Evolutionary conservation across 176 grass and related monocot species (phyloP).

Genomic region (Luzula sylvatica): DNA sequence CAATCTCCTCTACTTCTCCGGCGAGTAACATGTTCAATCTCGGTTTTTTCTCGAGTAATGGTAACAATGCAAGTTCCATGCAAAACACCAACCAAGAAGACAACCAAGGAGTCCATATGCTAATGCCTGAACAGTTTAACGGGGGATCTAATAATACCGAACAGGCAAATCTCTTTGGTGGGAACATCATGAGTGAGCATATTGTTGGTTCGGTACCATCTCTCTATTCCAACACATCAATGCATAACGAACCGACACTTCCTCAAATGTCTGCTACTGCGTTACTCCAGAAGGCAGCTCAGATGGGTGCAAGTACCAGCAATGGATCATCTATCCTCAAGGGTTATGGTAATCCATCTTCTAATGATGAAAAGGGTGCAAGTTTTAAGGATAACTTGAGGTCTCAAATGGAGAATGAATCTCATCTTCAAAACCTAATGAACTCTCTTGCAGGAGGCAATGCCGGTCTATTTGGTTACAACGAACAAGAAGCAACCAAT

Average conservation of each 20-base stretch:
- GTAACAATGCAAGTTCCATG: constrained; percentile 33
- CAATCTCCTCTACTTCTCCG: constrained; percentile 14
- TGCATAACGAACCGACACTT: constrained; percentile 52
- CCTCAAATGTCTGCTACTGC: constrained; percentile 94
- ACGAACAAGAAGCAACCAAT: constrained; percentile 21
- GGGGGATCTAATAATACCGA: constrained; percentile 26
- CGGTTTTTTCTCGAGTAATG: constrained; percentile 49
- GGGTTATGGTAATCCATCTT: constrained; percentile 27
- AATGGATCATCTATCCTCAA: constrained; percentile 44
- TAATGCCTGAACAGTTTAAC: constrained; percentile 39
- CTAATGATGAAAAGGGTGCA: constrained; percentile 20
- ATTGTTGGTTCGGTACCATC: constrained; percentile 15
- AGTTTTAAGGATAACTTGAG: constrained; percentile 10
- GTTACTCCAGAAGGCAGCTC: constrained; percentile 88
- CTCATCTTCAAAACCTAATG: constrained; percentile 74
- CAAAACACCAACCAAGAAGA: constrained; percentile 30
- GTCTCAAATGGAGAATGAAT: constrained; percentile 56
- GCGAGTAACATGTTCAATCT: constrained; percentile 49
- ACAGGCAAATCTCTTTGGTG: constrained; percentile 39
- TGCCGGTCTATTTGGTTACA: constrained; percentile 30
- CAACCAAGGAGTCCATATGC: constrained; percentile 29
- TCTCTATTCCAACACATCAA: constrained; percentile 25
- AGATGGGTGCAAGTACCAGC: constrained; percentile 77
- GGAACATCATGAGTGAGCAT: constrained; percentile 51
- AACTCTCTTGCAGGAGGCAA: constrained; percentile 55